Evolutionary conservation across 2,329 filamentous ascomycete genomes (phyloP), one percentile per base, ranked within the genome.

Genomic region (Tolypocladium nubicola): DNA sequence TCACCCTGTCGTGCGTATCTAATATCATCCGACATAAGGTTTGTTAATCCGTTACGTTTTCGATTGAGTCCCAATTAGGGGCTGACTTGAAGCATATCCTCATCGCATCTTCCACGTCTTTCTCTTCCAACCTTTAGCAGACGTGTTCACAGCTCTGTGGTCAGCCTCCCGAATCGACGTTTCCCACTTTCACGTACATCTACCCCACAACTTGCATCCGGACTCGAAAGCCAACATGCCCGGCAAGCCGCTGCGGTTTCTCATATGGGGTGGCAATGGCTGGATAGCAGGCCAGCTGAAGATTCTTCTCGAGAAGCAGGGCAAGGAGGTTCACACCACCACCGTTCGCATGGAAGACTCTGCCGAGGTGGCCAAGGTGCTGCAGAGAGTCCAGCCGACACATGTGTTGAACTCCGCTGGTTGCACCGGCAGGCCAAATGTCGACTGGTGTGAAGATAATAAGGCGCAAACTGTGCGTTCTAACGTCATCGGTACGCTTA

Each of bases 401-500:
- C 83, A 86, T 65, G 83, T 87, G 57, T 72, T 88, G 53, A 87
- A 87, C 70, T 81, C 79, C 60, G 85, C 85, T 53, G 85, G 84
- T 60, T 83, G 79, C 66, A 87, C 84, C 5, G 85, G 85, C 55
- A 76, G 83, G 30, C 84, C 84, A 60, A 87, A 87, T 62, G 84
- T 87, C 67, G 84, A 87, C 71, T 87, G 83, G 84, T 87, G 84
- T 64, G 85, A 88, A 72, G 82, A 85, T 66, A 80, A 87, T 74
- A 85, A 82, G 72, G 79, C 84, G 69, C 80, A 82, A 57, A 87
- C 84, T 9, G 80, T 87, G 67, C 78, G 83, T 59, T 85, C 81
- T 67, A 88, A 88, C 66, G 84, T 83, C 56, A 79, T 87, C 52
- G 85, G 85, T 57, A 82, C 83, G 43, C 66, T 86, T 61, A 86